Evolutionary conservation across 192 early-diverging fungal species (phyloP).

Genomic region (Entomortierella beljakovae): DNA sequence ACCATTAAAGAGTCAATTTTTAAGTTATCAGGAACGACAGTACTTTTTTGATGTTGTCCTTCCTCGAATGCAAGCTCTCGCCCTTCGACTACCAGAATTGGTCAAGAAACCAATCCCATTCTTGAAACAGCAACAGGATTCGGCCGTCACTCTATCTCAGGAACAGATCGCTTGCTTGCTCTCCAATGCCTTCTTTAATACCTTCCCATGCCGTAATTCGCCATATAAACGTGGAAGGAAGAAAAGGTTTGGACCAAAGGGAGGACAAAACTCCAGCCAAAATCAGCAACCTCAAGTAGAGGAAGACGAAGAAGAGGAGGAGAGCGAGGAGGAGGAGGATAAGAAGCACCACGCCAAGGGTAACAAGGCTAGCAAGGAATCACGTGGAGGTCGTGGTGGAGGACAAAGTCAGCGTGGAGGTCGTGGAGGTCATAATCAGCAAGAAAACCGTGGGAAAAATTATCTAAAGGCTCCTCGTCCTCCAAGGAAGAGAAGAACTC

Average conservation of each 20-base stretch:
- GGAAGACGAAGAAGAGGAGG: conserved; percentile 15
- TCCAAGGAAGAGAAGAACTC: conserved; percentile 20
- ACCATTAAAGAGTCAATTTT: conserved; percentile 35
- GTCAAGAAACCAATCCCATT: conserved; percentile 44
- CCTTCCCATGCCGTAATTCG: conserved; percentile 30
- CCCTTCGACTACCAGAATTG: conserved; percentile 37
- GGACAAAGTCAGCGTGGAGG: not conserved
- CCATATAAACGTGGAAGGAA: conserved; percentile 36
- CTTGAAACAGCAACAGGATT: conserved; percentile 10
- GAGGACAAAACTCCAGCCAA: not conserved
- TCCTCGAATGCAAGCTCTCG: conserved; percentile 38
- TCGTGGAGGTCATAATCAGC: not conserved
- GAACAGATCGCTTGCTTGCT: conserved; percentile 50
- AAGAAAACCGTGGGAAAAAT: not conserved
- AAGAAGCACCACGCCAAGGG: conserved; percentile 2
- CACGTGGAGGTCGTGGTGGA: conserved; percentile 19
- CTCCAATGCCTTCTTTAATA: conserved; percentile 53
- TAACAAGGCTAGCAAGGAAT: not conserved
- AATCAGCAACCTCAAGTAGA: conserved; percentile 8
- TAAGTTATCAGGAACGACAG: conserved; percentile 30
- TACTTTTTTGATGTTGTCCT: conserved; percentile 43
- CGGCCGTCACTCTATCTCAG: conserved; percentile 34
- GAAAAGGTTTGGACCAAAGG: not conserved
- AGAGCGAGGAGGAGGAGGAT: conserved; percentile 1
- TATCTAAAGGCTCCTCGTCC: conserved; percentile 8